Conservation (phyloP, 1,284 basidiomycete species). For the Puccinia novopanici region DNA sequence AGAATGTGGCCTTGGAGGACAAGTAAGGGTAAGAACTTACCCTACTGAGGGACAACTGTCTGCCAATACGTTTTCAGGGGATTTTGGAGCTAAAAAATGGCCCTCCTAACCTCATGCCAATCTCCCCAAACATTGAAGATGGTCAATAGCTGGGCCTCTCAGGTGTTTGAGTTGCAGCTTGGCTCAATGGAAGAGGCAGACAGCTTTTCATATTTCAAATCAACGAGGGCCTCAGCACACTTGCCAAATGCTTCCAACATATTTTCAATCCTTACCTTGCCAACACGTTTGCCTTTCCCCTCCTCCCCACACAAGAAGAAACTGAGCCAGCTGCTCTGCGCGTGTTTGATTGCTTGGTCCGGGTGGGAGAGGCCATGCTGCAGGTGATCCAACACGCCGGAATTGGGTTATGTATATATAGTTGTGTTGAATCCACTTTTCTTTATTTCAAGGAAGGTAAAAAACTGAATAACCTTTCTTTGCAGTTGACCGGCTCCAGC, state of each 20-base stretch:
- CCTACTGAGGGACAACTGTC: slow-evolving; percentile 82
- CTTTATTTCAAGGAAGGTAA: too few species aligned
- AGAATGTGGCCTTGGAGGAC: neutral
- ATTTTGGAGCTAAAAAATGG: slow-evolving; percentile 74
- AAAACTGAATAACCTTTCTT: too few species aligned
- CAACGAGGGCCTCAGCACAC: slow-evolving; percentile 78
- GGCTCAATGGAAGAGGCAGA: slow-evolving; percentile 86
- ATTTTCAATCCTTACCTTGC: slow-evolving; percentile 69
- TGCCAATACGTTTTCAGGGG: slow-evolving; percentile 92
- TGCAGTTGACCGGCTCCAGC: too few species aligned
- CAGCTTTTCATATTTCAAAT: slow-evolving; percentile 90
- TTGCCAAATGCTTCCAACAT: slow-evolving; percentile 74
- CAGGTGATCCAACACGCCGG: too few species aligned
- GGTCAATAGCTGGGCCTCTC: slow-evolving; percentile 71
- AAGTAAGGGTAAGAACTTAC: slow-evolving; percentile 81
- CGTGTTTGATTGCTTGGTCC: slow-evolving; percentile 74
- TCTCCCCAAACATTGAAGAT: slow-evolving; percentile 57
- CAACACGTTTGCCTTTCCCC: slow-evolving; percentile 55
- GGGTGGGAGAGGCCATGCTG: too few species aligned
- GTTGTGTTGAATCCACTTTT: too few species aligned
- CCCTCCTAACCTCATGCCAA: slow-evolving; percentile 64
- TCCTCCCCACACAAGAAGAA: slow-evolving; percentile 1
- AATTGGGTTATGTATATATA: too few species aligned
- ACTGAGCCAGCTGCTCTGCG: slow-evolving; percentile 62
- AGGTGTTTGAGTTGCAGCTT: slow-evolving; percentile 83